Evolutionary conservation across 2,329 filamentous ascomycete species (phyloP).

Genomic region (Cladosporium cucumerinum): DNA sequence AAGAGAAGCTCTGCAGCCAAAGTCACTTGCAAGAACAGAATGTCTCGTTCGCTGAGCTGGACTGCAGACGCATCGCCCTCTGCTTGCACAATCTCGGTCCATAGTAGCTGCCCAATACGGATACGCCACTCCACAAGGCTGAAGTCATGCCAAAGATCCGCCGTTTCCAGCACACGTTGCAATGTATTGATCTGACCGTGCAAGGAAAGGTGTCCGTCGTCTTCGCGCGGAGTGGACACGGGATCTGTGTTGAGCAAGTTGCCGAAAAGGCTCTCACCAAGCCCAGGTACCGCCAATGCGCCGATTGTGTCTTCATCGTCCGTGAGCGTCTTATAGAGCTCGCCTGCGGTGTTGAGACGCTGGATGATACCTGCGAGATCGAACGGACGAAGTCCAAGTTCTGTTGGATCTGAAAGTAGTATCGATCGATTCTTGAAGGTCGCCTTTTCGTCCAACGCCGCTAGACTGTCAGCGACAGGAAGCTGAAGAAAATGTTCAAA

Average conservation of each 20-base stretch:
- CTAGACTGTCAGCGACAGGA: constrained; percentile 39
- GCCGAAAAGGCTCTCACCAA: constrained; percentile 30
- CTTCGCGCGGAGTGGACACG: constrained; percentile 18
- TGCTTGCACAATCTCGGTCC: constrained; percentile 31
- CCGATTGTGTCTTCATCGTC: background rate
- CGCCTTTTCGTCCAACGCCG: constrained; percentile 17
- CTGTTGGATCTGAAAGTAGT: constrained; percentile 23
- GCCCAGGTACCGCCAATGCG: constrained; percentile 21
- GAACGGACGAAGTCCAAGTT: constrained; percentile 26
- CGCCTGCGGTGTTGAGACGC: constrained; percentile 25
- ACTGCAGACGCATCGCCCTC: constrained; percentile 25
- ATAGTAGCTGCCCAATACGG: constrained; percentile 46
- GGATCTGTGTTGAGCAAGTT: constrained; percentile 25
- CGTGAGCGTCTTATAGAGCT: constrained; percentile 9
- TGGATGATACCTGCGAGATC: constrained; percentile 24
- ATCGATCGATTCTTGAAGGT: constrained; percentile 22
- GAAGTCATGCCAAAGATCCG: constrained; percentile 48
- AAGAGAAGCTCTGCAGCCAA: constrained; percentile 54
- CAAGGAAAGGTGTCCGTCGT: constrained; percentile 25
- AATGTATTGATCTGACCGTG: constrained; percentile 47
- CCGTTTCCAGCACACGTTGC: constrained; percentile 40
- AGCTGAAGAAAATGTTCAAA: constrained; percentile 48
- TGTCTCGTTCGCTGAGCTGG: constrained; percentile 47
- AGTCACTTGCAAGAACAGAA: constrained; percentile 53
- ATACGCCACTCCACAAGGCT: constrained; percentile 46